These are phyloP conservation scores for Xylaria intraflava DNA, from an alignment of 495 filamentous ascomycete species.

Conservation along the genomic window DNA sequence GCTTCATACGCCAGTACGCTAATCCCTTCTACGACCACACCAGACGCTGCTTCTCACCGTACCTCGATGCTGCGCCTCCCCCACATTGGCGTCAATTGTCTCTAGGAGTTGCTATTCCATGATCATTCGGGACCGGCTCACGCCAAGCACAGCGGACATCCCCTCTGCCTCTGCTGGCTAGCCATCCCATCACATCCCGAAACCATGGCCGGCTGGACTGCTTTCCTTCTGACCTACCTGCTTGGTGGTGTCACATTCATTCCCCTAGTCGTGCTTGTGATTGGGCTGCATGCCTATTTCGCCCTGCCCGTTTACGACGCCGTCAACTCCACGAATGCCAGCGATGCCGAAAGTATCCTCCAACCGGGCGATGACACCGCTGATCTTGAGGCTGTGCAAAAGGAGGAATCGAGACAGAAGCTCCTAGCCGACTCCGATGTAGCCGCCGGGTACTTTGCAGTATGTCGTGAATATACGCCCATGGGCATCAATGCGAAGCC, in stretches of 20 bases:
- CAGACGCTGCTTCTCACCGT: not conserved
- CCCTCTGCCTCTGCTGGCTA: slow-evolving; percentile 15
- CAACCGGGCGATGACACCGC: slow-evolving; percentile 43
- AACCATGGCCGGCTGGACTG: slow-evolving; percentile 60
- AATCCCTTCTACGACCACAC: too few species aligned
- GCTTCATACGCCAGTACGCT: too few species aligned
- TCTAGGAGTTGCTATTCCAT: slow-evolving; percentile 15
- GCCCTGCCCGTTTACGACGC: slow-evolving; percentile 52
- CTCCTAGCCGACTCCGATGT: slow-evolving; percentile 62
- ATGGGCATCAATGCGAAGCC: slow-evolving; percentile 88
- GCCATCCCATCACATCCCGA: slow-evolving; percentile 13
- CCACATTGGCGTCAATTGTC: not conserved
- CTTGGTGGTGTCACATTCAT: slow-evolving; percentile 88
- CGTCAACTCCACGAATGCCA: slow-evolving; percentile 10
- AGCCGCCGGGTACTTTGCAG: slow-evolving; percentile 88
- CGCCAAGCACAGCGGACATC: slow-evolving; percentile 21
- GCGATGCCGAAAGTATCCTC: slow-evolving; percentile 35
- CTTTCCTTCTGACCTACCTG: slow-evolving; percentile 69
- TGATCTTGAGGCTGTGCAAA: slow-evolving; percentile 39
- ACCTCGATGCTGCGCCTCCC: not conserved
- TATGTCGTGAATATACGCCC: slow-evolving; percentile 86
- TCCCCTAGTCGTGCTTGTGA: slow-evolving; percentile 59
- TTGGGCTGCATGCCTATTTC: slow-evolving; percentile 63
- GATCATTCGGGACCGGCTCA: slow-evolving; percentile 17
- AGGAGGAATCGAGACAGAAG: slow-evolving; percentile 39